A percentile compares a stretch with the other conserved stretches of the same genome.
phyloP scores from a whole-genome alignment of 2,329 filamentous ascomycete genomes.

The Fusarium goolgardi region DNA sequence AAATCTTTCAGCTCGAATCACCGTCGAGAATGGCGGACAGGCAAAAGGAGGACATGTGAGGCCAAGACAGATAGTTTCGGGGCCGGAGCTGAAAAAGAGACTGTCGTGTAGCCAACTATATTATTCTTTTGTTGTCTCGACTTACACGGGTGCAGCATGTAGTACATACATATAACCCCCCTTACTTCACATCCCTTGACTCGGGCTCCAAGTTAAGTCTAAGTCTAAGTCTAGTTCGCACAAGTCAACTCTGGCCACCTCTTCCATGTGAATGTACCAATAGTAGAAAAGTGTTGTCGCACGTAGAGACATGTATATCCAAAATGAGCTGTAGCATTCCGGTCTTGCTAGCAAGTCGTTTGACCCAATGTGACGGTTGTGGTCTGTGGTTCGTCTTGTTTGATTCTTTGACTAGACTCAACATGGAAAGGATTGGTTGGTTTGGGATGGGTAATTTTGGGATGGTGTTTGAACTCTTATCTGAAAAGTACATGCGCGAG shows the following conservation, averaged over 20 bases:
- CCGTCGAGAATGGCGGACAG: not conserved
- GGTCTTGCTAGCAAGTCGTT: conserved; percentile 21
- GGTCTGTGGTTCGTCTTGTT: conserved; percentile 22
- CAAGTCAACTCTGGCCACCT: not conserved
- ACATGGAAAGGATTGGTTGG: conserved; percentile 1
- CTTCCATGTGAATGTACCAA: conserved; percentile 4
- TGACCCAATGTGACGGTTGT: conserved; percentile 6
- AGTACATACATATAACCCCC: not conserved
- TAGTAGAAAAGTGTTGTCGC: conserved; percentile 17
- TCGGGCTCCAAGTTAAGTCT: conserved; percentile 15
- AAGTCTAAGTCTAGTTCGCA: conserved; percentile 13
- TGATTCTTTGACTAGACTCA: conserved; percentile 7
- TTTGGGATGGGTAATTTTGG: not conserved
- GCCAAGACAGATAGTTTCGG: not conserved
- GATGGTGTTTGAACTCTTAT: not conserved
- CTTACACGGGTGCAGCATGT: conserved; percentile 8
- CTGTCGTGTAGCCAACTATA: not conserved
- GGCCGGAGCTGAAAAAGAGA: not conserved
- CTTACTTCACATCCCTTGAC: conserved; percentile 13
- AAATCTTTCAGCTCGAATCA: not conserved
- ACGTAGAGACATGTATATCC: conserved; percentile 13
- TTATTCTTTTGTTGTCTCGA: not conserved
- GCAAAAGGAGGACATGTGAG: not conserved
- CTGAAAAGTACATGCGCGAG: not conserved
- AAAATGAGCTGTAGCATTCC: not conserved